A percentile compares a stretch with the other conserved stretches of the same genome.
Conservation (phyloP, 768 basidiomycete genomes). For the Tephrocybe sp. region DNA sequence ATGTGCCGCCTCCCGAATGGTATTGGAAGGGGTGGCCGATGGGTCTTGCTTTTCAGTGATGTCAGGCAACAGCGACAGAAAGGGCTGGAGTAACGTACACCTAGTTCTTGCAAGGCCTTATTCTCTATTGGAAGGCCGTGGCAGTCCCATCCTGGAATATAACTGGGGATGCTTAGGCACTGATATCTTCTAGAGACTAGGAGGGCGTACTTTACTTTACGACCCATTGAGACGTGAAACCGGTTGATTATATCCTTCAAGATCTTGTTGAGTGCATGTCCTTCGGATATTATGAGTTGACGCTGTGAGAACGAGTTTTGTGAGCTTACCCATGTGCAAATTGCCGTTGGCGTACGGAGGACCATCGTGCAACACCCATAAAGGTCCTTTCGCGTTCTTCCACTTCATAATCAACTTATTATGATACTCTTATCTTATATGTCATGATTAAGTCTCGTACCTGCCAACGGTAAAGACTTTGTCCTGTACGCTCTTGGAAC, state of each 20-base stretch:
- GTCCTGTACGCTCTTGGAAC: conserved; percentile 64
- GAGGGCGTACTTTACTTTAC: conserved; percentile 72
- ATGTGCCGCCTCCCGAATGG: conserved; percentile 71
- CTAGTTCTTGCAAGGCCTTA: conserved; percentile 79
- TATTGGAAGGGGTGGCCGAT: conserved; percentile 50
- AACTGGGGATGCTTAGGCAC: conserved; percentile 46
- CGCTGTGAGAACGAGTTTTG: background rate
- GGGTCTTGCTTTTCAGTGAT: conserved; percentile 50
- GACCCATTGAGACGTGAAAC: conserved; percentile 76
- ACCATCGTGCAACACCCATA: conserved; percentile 92
- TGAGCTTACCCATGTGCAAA: conserved; percentile 81
- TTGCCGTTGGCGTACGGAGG: conserved; percentile 98
- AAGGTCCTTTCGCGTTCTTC: conserved; percentile 60
- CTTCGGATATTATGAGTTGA: conserved; percentile 37
- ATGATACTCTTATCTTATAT: background rate
- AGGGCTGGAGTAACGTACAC: conserved; percentile 40
- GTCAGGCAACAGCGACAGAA: background rate
- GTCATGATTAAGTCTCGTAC: conserved; percentile 34
- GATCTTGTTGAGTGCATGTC: conserved; percentile 95
- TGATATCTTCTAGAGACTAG: background rate
- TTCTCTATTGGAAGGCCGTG: conserved; percentile 97
- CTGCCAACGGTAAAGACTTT: conserved; percentile 79
- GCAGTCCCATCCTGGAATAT: conserved; percentile 96
- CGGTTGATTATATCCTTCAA: conserved; percentile 95
- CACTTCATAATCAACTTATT: conserved; percentile 39